Evolutionary conservation across 164 flowering plant species (phyloP).

Genomic region (Chimonanthus salicifolius): DNA sequence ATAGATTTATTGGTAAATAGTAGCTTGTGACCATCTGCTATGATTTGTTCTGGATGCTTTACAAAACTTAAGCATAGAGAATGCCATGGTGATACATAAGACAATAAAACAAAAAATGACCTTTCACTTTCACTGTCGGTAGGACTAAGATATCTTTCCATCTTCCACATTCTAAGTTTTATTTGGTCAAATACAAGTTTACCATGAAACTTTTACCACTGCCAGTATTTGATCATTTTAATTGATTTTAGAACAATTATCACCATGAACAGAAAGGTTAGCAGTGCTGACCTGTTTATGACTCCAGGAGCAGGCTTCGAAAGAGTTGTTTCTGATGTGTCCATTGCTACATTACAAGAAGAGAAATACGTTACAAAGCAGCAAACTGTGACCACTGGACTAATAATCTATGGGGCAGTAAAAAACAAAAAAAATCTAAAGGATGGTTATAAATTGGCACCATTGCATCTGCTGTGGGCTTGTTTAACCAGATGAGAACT

Average conservation of each 20-base stretch:
- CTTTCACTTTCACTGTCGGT: background rate
- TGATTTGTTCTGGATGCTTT: background rate
- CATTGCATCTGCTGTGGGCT: no score
- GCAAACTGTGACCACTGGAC: no score
- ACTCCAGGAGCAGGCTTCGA: slow-evolving; percentile 15
- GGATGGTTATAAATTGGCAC: no score
- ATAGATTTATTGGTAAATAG: no score
- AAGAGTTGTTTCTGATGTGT: slow-evolving; percentile 30
- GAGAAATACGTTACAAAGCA: background rate
- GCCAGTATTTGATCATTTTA: background rate
- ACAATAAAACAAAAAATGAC: background rate
- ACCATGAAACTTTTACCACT: background rate
- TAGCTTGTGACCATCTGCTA: no score
- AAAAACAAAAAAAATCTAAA: no score
- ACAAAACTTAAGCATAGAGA: background rate
- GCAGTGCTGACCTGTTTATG: slow-evolving; percentile 19
- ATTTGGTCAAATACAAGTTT: background rate
- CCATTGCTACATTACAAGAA: slow-evolving; percentile 34
- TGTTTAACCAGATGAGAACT: no score
- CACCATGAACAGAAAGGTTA: background rate
- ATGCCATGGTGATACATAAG: background rate
- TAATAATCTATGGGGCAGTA: no score
- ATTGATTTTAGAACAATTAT: background rate
- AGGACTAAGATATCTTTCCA: background rate
- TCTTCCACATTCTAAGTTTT: background rate